A percentile compares a stretch with the other conserved stretches of the same genome.
These are phyloP conservation scores for Dorcoceras hygrometricum DNA, from an alignment of 257 asterid genomes.

Conservation along the genomic window DNA sequence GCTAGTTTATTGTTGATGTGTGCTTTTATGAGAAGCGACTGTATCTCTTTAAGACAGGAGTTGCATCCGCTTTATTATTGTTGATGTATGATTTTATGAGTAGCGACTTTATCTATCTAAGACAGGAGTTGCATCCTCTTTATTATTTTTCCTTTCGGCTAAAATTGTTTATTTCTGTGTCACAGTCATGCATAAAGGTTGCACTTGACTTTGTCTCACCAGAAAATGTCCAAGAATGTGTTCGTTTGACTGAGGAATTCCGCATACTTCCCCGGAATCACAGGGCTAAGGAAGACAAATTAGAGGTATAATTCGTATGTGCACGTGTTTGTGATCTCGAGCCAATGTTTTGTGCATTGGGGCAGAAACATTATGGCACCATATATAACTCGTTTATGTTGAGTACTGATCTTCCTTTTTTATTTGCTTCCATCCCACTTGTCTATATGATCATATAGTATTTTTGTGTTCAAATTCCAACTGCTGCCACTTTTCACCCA, in stretches of 20 bases:
- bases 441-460: not conserved
- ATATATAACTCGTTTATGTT: not conserved
- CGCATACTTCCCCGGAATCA: slow-evolving; percentile 48
- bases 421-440: not conserved
- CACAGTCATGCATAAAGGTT: slow-evolving; percentile 56
- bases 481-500: not conserved
- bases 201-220: slow-evolving; percentile 54
- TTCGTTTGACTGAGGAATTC: slow-evolving; percentile 42
- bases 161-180: not conserved
- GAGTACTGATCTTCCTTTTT: not conserved
- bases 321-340: not conserved
- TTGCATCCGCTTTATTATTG: slow-evolving; percentile 7
- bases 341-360: not conserved
- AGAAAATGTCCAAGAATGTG: slow-evolving; percentile 48
- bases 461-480: not conserved
- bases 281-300: slow-evolving; percentile 47
- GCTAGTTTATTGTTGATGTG: slow-evolving; percentile 1
- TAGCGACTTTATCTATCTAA: not conserved
- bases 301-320: slow-evolving; percentile 36
- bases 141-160: slow-evolving; percentile 9
- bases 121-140: not conserved
- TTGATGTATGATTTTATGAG: not conserved
- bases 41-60: not conserved
- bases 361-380: not conserved
- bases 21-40: not conserved